phyloP scores from a whole-genome alignment of 306 rosid species.

The Prunus armeniaca region DNA sequence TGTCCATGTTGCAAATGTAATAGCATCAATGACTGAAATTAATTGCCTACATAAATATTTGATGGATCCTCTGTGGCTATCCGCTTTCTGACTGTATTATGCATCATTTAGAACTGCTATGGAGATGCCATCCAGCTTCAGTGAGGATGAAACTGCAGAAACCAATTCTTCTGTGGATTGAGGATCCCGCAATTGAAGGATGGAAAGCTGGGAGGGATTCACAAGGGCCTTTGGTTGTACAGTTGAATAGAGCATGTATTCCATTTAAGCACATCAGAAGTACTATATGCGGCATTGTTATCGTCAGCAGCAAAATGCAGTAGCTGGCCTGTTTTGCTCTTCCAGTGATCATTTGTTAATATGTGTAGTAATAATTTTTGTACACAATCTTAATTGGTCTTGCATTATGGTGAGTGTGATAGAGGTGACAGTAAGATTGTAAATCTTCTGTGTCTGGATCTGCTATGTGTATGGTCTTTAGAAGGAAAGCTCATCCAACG shows the following conservation, averaged over 20 bases:
- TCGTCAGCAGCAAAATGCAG: slow-evolving; percentile 23
- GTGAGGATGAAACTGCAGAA: slow-evolving; percentile 86
- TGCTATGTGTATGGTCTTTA: slow-evolving; percentile 20
- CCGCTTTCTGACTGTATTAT: slow-evolving; percentile 24
- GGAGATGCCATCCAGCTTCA: slow-evolving; percentile 76
- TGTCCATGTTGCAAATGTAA: not conserved
- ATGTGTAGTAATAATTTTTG: slow-evolving; percentile 30
- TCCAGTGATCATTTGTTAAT: slow-evolving; percentile 39
- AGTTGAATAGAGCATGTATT: slow-evolving; percentile 37
- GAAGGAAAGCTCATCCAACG: not conserved
- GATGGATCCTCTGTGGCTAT: not conserved
- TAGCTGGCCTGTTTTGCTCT: slow-evolving; percentile 25
- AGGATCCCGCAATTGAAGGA: slow-evolving; percentile 20
- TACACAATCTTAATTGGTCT: not conserved
- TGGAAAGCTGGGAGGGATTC: slow-evolving; percentile 28
- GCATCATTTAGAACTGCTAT: slow-evolving; percentile 52
- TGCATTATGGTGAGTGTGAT: not conserved
- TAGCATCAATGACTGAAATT: not conserved
- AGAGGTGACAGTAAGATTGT: slow-evolving; percentile 19
- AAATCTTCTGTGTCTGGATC: slow-evolving; percentile 30
- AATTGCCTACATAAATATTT: not conserved
- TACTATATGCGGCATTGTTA: slow-evolving; percentile 22
- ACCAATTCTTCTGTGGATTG: slow-evolving; percentile 70
- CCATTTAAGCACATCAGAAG: slow-evolving; percentile 7
- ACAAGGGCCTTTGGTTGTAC: slow-evolving; percentile 38